Evolutionary conservation across 352 stramenopile genomes (phyloP), one percentile per base, ranked within the genome.

Genomic region (Pythium sp.): DNA sequence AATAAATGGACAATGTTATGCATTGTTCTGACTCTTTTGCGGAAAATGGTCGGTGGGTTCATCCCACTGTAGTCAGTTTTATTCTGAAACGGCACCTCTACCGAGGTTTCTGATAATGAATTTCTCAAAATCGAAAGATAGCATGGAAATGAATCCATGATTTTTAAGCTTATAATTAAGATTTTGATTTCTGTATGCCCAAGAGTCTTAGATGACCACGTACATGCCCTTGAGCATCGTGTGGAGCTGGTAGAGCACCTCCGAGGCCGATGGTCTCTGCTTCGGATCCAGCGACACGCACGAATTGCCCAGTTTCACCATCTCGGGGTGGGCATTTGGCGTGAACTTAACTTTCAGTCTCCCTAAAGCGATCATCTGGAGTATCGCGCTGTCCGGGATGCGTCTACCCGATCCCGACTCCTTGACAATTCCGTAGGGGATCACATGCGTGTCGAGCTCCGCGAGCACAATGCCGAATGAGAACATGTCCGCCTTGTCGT

Each of bases 201-300:
- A n/a, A n/a, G n/a, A n/a, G n/a, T n/a, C 34, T 12, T 57, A 57
- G 5, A 57, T 57, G 8, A 57, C 22, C 8, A 57, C 24, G 12
- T 57, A 57, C 55, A 61, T 61, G 30, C 34, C 18, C 34, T 61
- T 47, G 28, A 79, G 56, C 22, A 79, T 22, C 34, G 71, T 78
- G 5, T 81, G 80, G 15, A 89, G 58, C 18, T 74, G 64, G 61
- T 78, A 64, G 24, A 75, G 76, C 47, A 80, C 70, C 32, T 86
- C 69, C 12, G 67, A 68, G 51, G 76, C 76, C 58, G 79, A 76
- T 22, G 81, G 81, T 9, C 81, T 79, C 28, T 73, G 58, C 8
- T 62, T 69, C 58, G 82, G 78, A 54, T 90, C 72, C 28, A 49
- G 8, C 11, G 56, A 11, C 36, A 57, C 51, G 51, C 51, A 57